Base-by-base conservation (phyloP, 305 asterid genomes). In the Fraxinus sp. region DNA sequence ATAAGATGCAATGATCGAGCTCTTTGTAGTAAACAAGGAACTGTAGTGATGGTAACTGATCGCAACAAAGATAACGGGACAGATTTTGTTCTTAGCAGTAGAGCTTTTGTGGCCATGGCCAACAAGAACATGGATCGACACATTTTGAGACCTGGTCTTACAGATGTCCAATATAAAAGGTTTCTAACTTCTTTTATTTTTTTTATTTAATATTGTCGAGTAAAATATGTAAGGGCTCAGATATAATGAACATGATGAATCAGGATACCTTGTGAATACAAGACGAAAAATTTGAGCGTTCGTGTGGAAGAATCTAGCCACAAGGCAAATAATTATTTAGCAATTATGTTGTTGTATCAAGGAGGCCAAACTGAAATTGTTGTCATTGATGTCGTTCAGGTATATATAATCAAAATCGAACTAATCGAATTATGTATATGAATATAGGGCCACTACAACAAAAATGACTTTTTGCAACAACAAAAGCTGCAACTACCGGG, bases 291-390 rank as follows among this genome's bases (percentile, higher is more conserved):
- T 80, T 59, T 94, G 89, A 90, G 86, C 7, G 32, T 93, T 55
- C 87, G 95, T 0, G 97, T 93, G 52, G 97, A 95, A 83, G 98
- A 93, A 87, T 89, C 39, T 5, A 35, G 39, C 39, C 39, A 35
- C 39, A 35, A 35, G 39, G 39, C 39, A 4, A 2, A 88, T n/a
- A 55, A 55, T 57, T 89, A 90, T 83, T 87, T 93, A 71, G 89
- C 98, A 28, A 81, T 95, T 4, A 89, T 89, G 57, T 49, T 93
- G 81, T 84, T 95, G 70, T 90, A 89, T 44, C 97, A 92, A 84
- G 98, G 97, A 8, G 98, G 98, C 46, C 98, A 95, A 89, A 95
- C 98, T 0, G 95, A 95, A 73, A 87, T 93, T 24, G 39, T 35
- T 35, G 39, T 35, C 39, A 35, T 35, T 5, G 39, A 35, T 35